phyloP scores from a whole-genome alignment of 345 rosid genomes.

The Streptanthus diversifolius region DNA sequence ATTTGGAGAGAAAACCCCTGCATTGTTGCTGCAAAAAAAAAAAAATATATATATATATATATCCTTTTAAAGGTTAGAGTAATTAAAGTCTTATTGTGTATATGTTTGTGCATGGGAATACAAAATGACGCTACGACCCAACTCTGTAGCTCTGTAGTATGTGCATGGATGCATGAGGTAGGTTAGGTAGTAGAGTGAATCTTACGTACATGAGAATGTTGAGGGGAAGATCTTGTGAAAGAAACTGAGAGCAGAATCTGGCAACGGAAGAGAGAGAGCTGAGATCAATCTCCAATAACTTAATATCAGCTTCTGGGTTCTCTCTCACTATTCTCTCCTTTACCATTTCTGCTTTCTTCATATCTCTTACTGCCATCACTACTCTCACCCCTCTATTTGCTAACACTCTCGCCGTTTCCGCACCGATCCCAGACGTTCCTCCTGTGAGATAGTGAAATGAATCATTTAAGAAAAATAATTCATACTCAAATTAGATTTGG shows the following conservation, averaged over 20 bases:
- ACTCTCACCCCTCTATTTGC: conserved; percentile 81
- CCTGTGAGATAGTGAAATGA: conserved; percentile 39
- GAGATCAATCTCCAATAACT: conserved; percentile 64
- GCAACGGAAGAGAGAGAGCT: conserved; percentile 73
- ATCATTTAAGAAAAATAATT: not conserved
- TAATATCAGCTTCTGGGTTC: conserved; percentile 54
- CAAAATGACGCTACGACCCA: not conserved
- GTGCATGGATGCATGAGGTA: conserved; percentile 7
- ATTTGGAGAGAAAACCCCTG: conserved; percentile 73
- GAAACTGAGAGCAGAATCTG: conserved; percentile 65
- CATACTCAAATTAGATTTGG: not conserved
- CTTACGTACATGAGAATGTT: conserved; percentile 77
- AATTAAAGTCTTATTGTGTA: not conserved
- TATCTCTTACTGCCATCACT: conserved; percentile 82
- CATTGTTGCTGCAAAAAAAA: conserved; percentile 66
- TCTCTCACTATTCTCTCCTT: conserved; percentile 58
- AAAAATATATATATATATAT: not conserved
- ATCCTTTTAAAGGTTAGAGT: not conserved
- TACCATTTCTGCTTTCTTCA: conserved; percentile 58
- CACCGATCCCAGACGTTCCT: conserved; percentile 93
- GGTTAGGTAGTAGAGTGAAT: conserved; percentile 2
- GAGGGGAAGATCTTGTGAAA: conserved; percentile 65
- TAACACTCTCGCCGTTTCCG: conserved; percentile 78
- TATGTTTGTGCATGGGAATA: not conserved
- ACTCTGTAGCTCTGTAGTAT: not conserved